Evolutionary conservation across 306 rosid genomes (phyloP).

Genomic region (Begonia loranthoides): DNA sequence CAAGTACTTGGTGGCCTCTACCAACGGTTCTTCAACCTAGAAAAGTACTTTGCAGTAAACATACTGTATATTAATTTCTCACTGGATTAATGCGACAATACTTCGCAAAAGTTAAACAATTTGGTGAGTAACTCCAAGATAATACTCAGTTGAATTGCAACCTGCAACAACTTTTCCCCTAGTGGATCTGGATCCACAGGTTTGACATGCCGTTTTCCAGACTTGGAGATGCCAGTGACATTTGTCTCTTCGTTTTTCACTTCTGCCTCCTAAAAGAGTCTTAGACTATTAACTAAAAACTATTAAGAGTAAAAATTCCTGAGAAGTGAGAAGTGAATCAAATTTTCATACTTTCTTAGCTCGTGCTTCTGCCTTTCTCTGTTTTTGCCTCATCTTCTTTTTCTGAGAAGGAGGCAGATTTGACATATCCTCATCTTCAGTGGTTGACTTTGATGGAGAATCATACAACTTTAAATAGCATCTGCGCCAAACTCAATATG

Average conservation of each 20-base stretch:
- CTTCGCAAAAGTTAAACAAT: no score
- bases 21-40: constrained; percentile 78
- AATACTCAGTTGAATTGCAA: constrained; percentile 11
- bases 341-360: constrained; percentile 66
- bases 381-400: constrained; percentile 92
- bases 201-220: constrained; percentile 79
- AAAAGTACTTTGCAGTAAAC: neutral
- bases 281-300: no score
- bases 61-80: no score
- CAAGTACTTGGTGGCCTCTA: constrained; percentile 86
- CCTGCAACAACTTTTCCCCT: constrained; percentile 94
- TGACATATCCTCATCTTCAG: constrained; percentile 73
- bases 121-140: no score
- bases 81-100: no score
- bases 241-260: constrained; percentile 63
- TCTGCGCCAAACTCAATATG: constrained; percentile 28
- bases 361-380: constrained; percentile 90
- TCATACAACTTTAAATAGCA: constrained; percentile 84
- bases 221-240: constrained; percentile 44
- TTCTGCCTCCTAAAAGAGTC: constrained; percentile 69
- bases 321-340: constrained; percentile 13
- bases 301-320: constrained; percentile 6
- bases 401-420: constrained; percentile 90
- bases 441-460: constrained; percentile 63
- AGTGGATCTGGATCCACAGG: constrained; percentile 90